These are phyloP conservation scores for Penicillium aurantiogriseum DNA, from an alignment of 2,329 filamentous ascomycete genomes.

Conservation along the genomic window DNA sequence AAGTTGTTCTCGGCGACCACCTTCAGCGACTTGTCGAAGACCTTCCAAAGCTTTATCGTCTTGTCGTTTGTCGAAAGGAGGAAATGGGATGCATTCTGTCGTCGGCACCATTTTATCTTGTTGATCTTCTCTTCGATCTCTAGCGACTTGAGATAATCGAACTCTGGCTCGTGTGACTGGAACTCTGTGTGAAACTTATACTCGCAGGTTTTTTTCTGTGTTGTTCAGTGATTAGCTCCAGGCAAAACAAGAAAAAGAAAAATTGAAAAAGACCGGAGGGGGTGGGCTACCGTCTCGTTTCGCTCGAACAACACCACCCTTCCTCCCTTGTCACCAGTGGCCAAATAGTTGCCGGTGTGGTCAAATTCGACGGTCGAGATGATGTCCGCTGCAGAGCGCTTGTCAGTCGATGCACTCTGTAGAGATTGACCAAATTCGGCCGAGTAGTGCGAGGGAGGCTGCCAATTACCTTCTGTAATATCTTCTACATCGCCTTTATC, in stretches of 20 bases:
- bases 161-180: conserved; percentile 98
- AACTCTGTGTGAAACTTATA: conserved; percentile 99
- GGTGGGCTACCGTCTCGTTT: conserved; percentile 76
- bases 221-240: conserved; percentile 32
- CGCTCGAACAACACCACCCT: conserved; percentile 58
- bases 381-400: conserved; percentile 45
- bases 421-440: conserved; percentile 4
- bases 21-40: conserved; percentile 98
- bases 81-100: conserved; percentile 98
- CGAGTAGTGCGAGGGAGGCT: conserved; percentile 1
- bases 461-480: conserved; percentile 79
- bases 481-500: conserved; percentile 99
- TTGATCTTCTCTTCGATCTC: conserved; percentile 99
- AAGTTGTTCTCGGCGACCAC: conserved; percentile 99
- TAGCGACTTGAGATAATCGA: conserved; percentile 97
- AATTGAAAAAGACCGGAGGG: conserved; percentile 1
- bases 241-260: background rate
- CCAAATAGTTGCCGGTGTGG: conserved; percentile 53
- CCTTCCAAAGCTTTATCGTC: conserved; percentile 99
- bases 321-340: conserved; percentile 54
- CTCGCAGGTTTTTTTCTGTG: conserved; percentile 98
- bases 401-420: conserved; percentile 13
- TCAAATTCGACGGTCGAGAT: conserved; percentile 55
- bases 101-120: conserved; percentile 99
- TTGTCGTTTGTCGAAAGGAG: conserved; percentile 98